Percentiles rank a stretch among this genome's conserved stretches.
Conservation (phyloP, 2,329 filamentous ascomycete genomes). For the Xylariaceae sp. region DNA sequence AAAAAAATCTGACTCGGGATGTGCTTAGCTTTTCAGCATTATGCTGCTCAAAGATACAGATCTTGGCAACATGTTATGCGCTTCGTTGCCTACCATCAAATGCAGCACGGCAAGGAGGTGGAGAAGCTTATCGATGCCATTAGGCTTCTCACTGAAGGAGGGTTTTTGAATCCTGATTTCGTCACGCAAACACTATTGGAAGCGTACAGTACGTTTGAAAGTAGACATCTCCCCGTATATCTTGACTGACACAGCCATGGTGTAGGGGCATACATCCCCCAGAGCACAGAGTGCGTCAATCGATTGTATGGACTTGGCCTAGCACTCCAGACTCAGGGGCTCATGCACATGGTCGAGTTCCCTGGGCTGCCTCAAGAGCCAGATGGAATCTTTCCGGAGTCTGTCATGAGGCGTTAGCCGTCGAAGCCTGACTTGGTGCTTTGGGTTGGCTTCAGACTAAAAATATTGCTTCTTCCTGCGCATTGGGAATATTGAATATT, state of each 20-base stretch:
- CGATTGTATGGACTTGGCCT: conserved; percentile 1
- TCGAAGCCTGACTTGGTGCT: too few species aligned
- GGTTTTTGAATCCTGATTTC: background rate
- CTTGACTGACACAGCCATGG: background rate
- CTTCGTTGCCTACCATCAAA: background rate
- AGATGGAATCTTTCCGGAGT: background rate
- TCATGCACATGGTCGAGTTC: background rate
- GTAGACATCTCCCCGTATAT: background rate
- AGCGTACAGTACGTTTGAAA: conserved; percentile 1
- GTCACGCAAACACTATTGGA: background rate
- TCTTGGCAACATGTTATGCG: background rate
- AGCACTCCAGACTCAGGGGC: background rate
- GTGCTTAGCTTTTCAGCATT: too few species aligned
- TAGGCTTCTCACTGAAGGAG: background rate
- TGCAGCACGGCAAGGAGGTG: background rate
- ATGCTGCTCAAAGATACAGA: too few species aligned
- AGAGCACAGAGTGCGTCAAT: background rate
- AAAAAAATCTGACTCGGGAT: too few species aligned
- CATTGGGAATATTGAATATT: too few species aligned
- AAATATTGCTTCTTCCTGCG: too few species aligned
- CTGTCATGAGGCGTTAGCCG: too few species aligned
- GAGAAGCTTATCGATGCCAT: background rate
- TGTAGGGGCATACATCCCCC: background rate
- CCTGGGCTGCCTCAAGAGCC: background rate
- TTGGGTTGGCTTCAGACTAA: too few species aligned